Conservation (phyloP, 2,329 filamentous ascomycete species). For the Capronia americana region DNA sequence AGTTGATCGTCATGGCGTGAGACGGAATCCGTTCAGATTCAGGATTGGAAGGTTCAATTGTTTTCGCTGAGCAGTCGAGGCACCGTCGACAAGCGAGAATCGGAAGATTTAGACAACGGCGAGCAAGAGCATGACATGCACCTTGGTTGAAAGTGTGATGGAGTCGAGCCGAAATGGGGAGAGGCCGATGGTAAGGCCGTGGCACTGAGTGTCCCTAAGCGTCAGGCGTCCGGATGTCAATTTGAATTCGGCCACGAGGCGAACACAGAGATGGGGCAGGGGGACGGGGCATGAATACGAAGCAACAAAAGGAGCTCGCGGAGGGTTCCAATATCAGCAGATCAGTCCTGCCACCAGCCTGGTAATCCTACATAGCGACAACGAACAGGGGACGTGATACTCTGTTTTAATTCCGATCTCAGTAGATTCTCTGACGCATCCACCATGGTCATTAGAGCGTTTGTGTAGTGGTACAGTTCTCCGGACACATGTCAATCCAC, state of each 20-base stretch:
- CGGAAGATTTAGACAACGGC: not conserved
- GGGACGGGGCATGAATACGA: not conserved
- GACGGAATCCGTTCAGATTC: slow-evolving; percentile 59
- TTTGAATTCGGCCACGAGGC: not conserved
- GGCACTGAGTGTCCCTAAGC: not conserved
- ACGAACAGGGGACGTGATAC: not conserved
- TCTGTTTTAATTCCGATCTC: not conserved
- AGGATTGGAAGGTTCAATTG: slow-evolving; percentile 59
- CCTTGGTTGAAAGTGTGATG: not conserved
- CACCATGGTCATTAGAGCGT: not conserved
- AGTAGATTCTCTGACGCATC: not conserved
- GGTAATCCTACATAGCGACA: not conserved
- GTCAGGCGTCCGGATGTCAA: not conserved
- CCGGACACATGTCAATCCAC: not conserved
- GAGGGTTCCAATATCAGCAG: not conserved
- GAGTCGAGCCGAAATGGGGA: not conserved
- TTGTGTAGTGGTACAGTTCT: not conserved
- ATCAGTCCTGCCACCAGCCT: not conserved
- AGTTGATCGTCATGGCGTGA: slow-evolving; percentile 59
- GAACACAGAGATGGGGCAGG: not conserved
- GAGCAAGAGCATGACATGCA: not conserved
- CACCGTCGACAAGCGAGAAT: not conserved
- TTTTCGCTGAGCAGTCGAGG: slow-evolving; percentile 52
- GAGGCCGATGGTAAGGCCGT: not conserved
- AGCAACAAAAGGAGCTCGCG: not conserved